Evolutionary conservation across 495 filamentous ascomycete genomes (phyloP).

Genomic region (Penicillium waksmanii): DNA sequence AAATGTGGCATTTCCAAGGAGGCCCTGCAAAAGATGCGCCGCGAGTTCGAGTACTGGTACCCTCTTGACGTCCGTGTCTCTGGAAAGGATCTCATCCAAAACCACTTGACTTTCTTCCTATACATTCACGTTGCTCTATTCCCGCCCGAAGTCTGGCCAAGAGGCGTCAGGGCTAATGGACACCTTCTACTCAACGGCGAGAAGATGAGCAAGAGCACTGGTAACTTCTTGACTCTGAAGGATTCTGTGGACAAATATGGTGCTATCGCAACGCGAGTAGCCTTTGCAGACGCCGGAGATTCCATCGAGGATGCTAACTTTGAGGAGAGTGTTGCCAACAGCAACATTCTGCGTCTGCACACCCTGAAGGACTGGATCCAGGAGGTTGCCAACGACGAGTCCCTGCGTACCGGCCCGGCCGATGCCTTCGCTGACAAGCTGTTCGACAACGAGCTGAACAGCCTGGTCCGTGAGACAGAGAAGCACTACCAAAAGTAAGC

Average conservation of each 20-base stretch:
- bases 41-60: slow-evolving; percentile 97
- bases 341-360: slow-evolving; percentile 82
- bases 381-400: slow-evolving; percentile 72
- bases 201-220: slow-evolving; percentile 95
- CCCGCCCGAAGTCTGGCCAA: slow-evolving; percentile 83
- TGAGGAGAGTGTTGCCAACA: slow-evolving; percentile 91
- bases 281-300: slow-evolving; percentile 93
- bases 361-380: slow-evolving; percentile 93
- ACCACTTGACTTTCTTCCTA: slow-evolving; percentile 95
- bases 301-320: slow-evolving; percentile 97
- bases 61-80: slow-evolving; percentile 84
- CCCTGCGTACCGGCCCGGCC: slow-evolving; percentile 71
- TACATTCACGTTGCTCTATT: slow-evolving; percentile 95
- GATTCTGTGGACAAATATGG: slow-evolving; percentile 90
- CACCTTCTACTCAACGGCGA: slow-evolving; percentile 93
- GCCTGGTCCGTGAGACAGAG: slow-evolving; percentile 72
- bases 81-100: slow-evolving; percentile 85
- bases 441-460: slow-evolving; percentile 93
- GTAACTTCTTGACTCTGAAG: slow-evolving; percentile 92
- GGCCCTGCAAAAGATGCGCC: slow-evolving; percentile 73
- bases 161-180: slow-evolving; percentile 81
- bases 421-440: slow-evolving; percentile 83
- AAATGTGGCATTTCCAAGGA: slow-evolving; percentile 71
- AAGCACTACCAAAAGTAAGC: slow-evolving; percentile 73
- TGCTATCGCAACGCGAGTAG: slow-evolving; percentile 88